A percentile compares a stretch with the other conserved stretches of the same genome.
Evolutionary conservation across 164 flowering plant genomes (phyloP).

Genomic region (Berberis vulgaris): DNA sequence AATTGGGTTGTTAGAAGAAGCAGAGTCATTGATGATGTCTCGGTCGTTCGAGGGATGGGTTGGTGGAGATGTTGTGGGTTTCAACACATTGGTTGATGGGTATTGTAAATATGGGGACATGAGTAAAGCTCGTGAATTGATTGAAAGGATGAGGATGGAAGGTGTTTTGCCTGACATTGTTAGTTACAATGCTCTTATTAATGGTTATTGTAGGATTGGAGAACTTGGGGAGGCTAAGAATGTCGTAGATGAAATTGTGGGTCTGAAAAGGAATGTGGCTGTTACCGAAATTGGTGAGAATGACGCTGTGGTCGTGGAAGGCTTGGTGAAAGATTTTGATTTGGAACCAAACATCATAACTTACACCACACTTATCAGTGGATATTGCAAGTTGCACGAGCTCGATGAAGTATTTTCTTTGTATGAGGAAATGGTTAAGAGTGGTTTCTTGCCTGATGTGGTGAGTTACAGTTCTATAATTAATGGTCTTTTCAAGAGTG

Average conservation of each 20-base stretch:
- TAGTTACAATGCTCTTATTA: slow-evolving; percentile 59
- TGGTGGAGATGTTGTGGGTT: slow-evolving; percentile 37
- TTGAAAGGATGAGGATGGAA: slow-evolving; percentile 37
- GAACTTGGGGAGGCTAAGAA: slow-evolving; percentile 46
- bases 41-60: slow-evolving; percentile 29
- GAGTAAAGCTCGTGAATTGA: slow-evolving; percentile 28
- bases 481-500: slow-evolving; percentile 57
- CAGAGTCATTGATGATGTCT: slow-evolving; percentile 33
- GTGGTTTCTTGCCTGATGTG: slow-evolving; percentile 65
- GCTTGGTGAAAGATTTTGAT: background rate
- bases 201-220: slow-evolving; percentile 56
- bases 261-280: background rate
- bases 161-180: slow-evolving; percentile 51
- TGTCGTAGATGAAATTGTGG: slow-evolving; percentile 41
- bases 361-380: slow-evolving; percentile 51
- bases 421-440: slow-evolving; percentile 55
- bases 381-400: slow-evolving; percentile 30
- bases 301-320: slow-evolving; percentile 1
- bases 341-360: slow-evolving; percentile 49
- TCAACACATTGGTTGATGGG: slow-evolving; percentile 58
- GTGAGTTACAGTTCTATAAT: slow-evolving; percentile 59
- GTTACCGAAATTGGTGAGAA: background rate
- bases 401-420: slow-evolving; percentile 54
- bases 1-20: slow-evolving; percentile 41
- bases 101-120: slow-evolving; percentile 45